Evolutionary conservation across 345 rosid genomes (phyloP), one percentile per base, ranked within the genome.

Genomic region (Orychophragmus violaceus): DNA sequence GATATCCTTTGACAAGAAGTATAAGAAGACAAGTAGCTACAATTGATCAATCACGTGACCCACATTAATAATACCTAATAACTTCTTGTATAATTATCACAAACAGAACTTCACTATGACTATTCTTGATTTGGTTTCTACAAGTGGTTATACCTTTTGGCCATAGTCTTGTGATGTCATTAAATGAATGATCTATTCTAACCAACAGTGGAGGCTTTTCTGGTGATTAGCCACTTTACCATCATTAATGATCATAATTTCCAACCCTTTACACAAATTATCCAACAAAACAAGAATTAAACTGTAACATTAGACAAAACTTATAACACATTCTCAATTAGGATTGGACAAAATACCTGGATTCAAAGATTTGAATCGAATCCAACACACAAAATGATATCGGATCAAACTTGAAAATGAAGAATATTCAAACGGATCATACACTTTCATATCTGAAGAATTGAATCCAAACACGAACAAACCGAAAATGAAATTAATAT

Each of bases 11-110:
- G 66, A 58, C 54, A 65, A 58, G 37, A 73, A 65, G 66, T 72
- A 48, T 73, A 41, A 56, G 69, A 57, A 50, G 67, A 73, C 59
- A 60, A 66, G 62, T 66, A 51, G 77, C 12, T 73, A 59, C 68
- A 42, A 51, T 32, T 33, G 77, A 59, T 66, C 42, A 59, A 59
- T 66, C 77, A 73, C 72, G 68, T 73, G 77, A 60, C 77, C 77
- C 77, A 66, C 72, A 66, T 73, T 59, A 65, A 42, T 51, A 28
- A 49, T 14, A 36, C 44, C 65, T 56, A 16, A 55, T 56, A 14
- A 14, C 67, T 56, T 57, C 44, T 11, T 46, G 21, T 30, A 30
- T 32, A 73, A 66, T 66, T 50, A 66, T 66, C 24, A 60, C 62
- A 42, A 56, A 52, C 67, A 66, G 62, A 66, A 30, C 68, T 66